Evolutionary conservation across 139 green algal genomes (phyloP).

Genomic region (Ettlia oleoabundans): DNA sequence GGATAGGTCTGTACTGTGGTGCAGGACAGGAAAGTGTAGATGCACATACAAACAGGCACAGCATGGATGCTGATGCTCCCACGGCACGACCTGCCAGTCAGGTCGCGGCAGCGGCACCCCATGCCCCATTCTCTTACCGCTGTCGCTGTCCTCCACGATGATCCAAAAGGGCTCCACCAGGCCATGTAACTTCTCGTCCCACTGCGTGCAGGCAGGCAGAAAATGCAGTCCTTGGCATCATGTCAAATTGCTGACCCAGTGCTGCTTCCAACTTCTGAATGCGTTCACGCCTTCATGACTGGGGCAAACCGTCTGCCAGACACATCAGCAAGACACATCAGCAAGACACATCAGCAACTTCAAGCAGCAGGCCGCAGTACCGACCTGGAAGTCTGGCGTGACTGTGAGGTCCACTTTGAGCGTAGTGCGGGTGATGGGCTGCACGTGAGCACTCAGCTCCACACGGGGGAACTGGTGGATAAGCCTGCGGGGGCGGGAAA

Average conservation of each 20-base stretch:
- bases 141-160: conserved; percentile 90
- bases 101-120: background rate
- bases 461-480: conserved; percentile 96
- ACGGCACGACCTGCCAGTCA: no score
- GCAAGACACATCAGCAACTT: no score
- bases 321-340: no score
- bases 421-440: conserved; percentile 94
- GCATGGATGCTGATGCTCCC: background rate
- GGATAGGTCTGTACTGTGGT: no score
- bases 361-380: no score
- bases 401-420: conserved; percentile 97
- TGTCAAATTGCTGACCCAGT: no score
- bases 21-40: no score
- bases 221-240: background rate
- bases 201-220: conserved; percentile 53
- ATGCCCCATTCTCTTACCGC: background rate
- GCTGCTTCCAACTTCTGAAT: no score
- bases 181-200: conserved; percentile 92
- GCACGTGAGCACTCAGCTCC: conserved; percentile 93
- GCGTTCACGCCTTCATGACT: no score
- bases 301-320: no score
- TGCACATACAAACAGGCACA: no score
- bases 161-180: conserved; percentile 96
- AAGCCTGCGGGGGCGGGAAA: conserved; percentile 43
- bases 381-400: conserved; percentile 92